Evolutionary conservation across 352 stramenopile species (phyloP).

Genomic region (Plasmopara muralis): DNA sequence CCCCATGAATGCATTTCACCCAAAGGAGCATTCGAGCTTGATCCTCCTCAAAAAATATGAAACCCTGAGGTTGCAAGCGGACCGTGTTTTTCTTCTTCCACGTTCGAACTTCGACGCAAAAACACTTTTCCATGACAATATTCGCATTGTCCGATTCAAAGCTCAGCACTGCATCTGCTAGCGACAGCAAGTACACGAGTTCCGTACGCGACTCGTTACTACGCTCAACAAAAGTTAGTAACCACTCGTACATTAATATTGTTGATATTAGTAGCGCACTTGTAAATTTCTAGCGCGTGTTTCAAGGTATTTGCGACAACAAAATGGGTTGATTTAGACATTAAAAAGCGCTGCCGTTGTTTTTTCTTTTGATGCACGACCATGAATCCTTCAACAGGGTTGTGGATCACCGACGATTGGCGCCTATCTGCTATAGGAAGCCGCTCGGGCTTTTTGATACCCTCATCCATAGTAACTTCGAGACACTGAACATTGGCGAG

Average conservation of each 20-base stretch:
- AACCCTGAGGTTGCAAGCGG: slow-evolving; percentile 48
- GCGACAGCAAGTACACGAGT: slow-evolving; percentile 55
- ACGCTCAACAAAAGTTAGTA: slow-evolving; percentile 2
- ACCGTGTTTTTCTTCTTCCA: slow-evolving; percentile 69
- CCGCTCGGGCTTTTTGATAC: background rate
- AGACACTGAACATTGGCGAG: background rate
- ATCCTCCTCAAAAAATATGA: slow-evolving; percentile 71
- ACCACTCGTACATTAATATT: background rate
- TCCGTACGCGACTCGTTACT: slow-evolving; percentile 47
- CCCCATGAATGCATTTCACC: slow-evolving; percentile 71
- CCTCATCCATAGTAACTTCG: slow-evolving; percentile 3
- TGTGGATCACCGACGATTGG: slow-evolving; percentile 32
- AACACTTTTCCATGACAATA: slow-evolving; percentile 72
- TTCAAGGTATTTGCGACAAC: slow-evolving; percentile 48
- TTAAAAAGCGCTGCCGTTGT: slow-evolving; percentile 41
- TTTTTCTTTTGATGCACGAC: slow-evolving; percentile 61
- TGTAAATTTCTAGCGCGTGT: slow-evolving; percentile 56
- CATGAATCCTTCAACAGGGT: slow-evolving; percentile 50
- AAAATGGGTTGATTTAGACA: slow-evolving; percentile 36
- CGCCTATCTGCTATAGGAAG: slow-evolving; percentile 13
- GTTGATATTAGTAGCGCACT: slow-evolving; percentile 12
- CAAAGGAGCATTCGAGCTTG: slow-evolving; percentile 60
- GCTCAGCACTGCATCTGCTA: slow-evolving; percentile 43
- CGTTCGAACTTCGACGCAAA: slow-evolving; percentile 57
- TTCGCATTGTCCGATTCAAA: slow-evolving; percentile 66